phyloP scores from a whole-genome alignment of 805 yeast species.

The Limtongozyma cylindracea region DNA sequence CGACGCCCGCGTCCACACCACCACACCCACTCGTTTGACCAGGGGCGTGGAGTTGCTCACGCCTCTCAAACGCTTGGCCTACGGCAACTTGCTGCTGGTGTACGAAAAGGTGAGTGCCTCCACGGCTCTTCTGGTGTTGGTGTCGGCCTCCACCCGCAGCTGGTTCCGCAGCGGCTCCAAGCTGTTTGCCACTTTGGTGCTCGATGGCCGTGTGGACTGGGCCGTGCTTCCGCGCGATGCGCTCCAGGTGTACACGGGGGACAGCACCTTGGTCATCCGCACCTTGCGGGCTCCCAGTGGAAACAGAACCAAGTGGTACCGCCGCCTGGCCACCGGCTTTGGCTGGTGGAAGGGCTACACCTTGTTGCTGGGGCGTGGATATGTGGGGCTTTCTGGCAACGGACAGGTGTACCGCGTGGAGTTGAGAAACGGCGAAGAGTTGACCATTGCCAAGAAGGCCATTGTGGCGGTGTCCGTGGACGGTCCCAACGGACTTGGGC shows the following conservation, averaged over 20 bases:
- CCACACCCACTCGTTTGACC: too few species aligned
- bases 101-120: too few species aligned
- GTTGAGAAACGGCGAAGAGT: conserved; percentile 18
- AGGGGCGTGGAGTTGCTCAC: too few species aligned
- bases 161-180: conserved; percentile 5
- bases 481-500: conserved; percentile 16
- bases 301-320: too few species aligned
- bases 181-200: conserved; percentile 15
- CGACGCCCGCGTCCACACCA: too few species aligned
- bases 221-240: conserved; percentile 22
- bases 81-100: too few species aligned
- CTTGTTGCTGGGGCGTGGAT: conserved; percentile 30
- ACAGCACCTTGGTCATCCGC: conserved; percentile 17
- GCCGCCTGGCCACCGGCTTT: conserved; percentile 17
- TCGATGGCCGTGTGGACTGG: conserved; percentile 43
- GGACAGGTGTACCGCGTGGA: conserved; percentile 25
- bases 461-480: conserved; percentile 23
- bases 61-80: too few species aligned
- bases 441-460: conserved; percentile 17
- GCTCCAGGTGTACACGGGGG: conserved; percentile 25
- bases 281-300: conserved; percentile 15
- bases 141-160: too few species aligned
- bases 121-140: conserved; percentile 2
- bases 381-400: conserved; percentile 22
- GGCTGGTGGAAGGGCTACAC: conserved; percentile 16